Percentiles rank a stretch among this genome's conserved stretches.
These are phyloP conservation scores for Fusarium albidum DNA, from an alignment of 2,329 filamentous ascomycete genomes.

Conservation along the genomic window DNA sequence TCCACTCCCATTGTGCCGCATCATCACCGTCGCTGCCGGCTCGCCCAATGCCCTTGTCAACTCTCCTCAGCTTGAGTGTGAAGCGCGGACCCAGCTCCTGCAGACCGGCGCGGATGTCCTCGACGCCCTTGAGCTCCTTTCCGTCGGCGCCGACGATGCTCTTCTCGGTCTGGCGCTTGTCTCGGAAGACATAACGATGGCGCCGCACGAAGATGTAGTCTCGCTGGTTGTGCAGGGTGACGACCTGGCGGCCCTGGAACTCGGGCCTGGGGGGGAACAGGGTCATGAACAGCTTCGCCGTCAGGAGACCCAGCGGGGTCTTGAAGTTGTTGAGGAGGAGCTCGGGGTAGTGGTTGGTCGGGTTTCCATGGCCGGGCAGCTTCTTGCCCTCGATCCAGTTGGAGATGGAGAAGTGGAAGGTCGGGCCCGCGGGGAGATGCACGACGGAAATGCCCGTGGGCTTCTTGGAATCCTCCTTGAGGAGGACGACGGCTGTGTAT, in stretches of 20 bases:
- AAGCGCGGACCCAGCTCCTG: slow-evolving; percentile 87
- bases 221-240: slow-evolving; percentile 93
- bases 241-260: slow-evolving; percentile 84
- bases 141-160: slow-evolving; percentile 83
- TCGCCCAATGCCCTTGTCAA: slow-evolving; percentile 85
- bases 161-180: slow-evolving; percentile 88
- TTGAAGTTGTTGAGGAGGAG: slow-evolving; percentile 93
- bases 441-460: slow-evolving; percentile 84
- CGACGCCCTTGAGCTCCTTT: slow-evolving; percentile 82
- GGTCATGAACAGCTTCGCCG: slow-evolving; percentile 78
- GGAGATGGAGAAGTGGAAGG: slow-evolving; percentile 89
- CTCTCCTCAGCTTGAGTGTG: slow-evolving; percentile 81
- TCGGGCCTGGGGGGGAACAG: slow-evolving; percentile 78
- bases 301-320: slow-evolving; percentile 87
- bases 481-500: slow-evolving; percentile 83
- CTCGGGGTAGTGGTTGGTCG: slow-evolving; percentile 90
- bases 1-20: slow-evolving; percentile 96
- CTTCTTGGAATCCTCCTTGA: slow-evolving; percentile 89
- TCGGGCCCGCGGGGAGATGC: slow-evolving; percentile 84
- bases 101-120: slow-evolving; percentile 84
- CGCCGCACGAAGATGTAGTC: slow-evolving; percentile 95
- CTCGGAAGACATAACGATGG: slow-evolving; percentile 91
- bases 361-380: slow-evolving; percentile 86
- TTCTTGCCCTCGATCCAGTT: slow-evolving; percentile 92
- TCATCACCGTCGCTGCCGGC: slow-evolving; percentile 73